A percentile compares a stretch with the other conserved stretches of the same genome.
Evolutionary conservation across 805 yeast species (phyloP).

Genomic region (Barnettozyma wickerhamii): DNA sequence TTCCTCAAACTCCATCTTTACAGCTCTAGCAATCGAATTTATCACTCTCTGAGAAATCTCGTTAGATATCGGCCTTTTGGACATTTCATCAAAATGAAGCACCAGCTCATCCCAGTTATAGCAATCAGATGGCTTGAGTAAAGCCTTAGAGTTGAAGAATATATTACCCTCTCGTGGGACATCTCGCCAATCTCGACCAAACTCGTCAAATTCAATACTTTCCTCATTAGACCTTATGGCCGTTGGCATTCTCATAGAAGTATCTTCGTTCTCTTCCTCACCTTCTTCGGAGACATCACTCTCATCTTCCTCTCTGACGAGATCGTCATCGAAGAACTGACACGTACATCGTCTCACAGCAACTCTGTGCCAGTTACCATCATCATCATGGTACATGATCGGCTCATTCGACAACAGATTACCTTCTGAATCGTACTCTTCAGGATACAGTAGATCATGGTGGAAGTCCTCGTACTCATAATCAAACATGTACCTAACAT

Average conservation of each 20-base stretch:
- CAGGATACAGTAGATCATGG: constrained; percentile 27
- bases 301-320: constrained; percentile 14
- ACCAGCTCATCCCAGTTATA: constrained; percentile 23
- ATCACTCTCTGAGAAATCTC: constrained; percentile 37
- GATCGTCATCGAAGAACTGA: constrained; percentile 21
- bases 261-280: constrained; percentile 13
- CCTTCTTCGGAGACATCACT: constrained; percentile 12
- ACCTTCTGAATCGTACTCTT: constrained; percentile 16
- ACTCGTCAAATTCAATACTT: constrained; percentile 47
- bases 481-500: constrained; percentile 56
- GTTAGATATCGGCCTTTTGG: constrained; percentile 23
- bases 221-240: constrained; percentile 33
- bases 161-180: constrained; percentile 57
- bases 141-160: constrained; percentile 23
- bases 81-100: constrained; percentile 24
- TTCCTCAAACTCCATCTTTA: constrained; percentile 38
- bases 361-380: constrained; percentile 23
- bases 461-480: constrained; percentile 45
- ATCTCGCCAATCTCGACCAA: constrained; percentile 71
- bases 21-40: constrained; percentile 50
- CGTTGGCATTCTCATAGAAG: constrained; percentile 19
- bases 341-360: constrained; percentile 24
- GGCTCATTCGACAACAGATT: constrained; percentile 14
- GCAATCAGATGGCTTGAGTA: constrained; percentile 13
- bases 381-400: constrained; percentile 25